Percentiles rank a stretch among this genome's conserved stretches.
These are phyloP conservation scores for Psidium friedrichsthalianum DNA, from an alignment of 345 rosid species.

Conservation along the genomic window DNA sequence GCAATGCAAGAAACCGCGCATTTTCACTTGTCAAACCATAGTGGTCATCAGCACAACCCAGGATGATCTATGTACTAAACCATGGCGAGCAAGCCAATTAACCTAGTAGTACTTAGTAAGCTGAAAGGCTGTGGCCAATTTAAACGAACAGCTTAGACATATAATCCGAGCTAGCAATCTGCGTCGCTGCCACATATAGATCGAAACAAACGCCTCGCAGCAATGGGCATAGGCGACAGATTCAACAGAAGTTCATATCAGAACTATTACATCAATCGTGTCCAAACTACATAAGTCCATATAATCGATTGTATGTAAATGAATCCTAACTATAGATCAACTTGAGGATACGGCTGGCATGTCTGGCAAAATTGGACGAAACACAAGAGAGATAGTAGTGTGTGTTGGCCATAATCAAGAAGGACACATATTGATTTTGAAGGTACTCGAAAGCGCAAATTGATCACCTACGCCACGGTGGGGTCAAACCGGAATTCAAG, in stretches of 20 bases:
- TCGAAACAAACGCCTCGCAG: neutral
- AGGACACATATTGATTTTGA: neutral
- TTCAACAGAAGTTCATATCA: neutral
- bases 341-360: neutral
- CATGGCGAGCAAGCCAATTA: neutral
- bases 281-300: neutral
- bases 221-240: neutral
- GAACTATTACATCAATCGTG: neutral
- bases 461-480: neutral
- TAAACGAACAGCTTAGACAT: neutral
- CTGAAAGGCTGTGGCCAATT: neutral
- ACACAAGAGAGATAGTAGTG: neutral
- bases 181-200: neutral
- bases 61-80: neutral
- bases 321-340: neutral
- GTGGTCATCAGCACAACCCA: neutral
- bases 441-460: neutral
- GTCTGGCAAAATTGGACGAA: neutral
- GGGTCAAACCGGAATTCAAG: neutral
- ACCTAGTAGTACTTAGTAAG: neutral
- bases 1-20: neutral
- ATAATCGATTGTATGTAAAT: neutral
- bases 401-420: neutral
- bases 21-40: neutral
- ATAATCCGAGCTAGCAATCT: neutral